Base-by-base conservation (phyloP, 108 stramenopile species). In the Pseudonitzschia delicatissima region DNA sequence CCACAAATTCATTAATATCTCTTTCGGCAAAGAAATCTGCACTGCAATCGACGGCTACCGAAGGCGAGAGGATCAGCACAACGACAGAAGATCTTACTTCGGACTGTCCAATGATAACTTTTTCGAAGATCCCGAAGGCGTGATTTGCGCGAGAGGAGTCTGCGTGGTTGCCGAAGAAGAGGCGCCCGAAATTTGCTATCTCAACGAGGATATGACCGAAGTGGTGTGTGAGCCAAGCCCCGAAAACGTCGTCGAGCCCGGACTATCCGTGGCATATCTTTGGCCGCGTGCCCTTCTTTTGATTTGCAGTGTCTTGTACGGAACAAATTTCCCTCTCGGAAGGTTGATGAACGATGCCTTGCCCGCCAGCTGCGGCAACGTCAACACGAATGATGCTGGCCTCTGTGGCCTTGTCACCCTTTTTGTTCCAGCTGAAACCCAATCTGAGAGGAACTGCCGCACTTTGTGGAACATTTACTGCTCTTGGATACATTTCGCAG, bases 311-410 rank as follows among this genome's bases (percentile, higher is more conserved):
- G 53, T 55, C 5, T 27, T 86, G 0, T 89, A 89, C 58, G 88
- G 77, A 11, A 86, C 88, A 23, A 89, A 86, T 67, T 89, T 86
- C 67, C 85, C 88, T 8, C 66, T 89, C 40, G 83, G 83, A 9
- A 67, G 76, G 18, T 66, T 86, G n/a, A 86, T 89, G 83, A 80
- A 84, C 47, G 78, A 89, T n/a, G 37, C 79, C 17, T 59, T 82
- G 5, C 81, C 85, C 28, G 70, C 88, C 8, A 69, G 77, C 5
- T n/a, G 81, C 84, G 11, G 83, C 84, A 17, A 82, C 83, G 15
- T 69, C 71, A 23, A 73, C 78, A 13, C 71, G 88, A 26, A 72
- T 89, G 70, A 36, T 89, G 2, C 23, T 89, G 8, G 85, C 85
- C 1, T 66, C 64, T 13, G n/a, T 83, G 28, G 81, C 83, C 37